Evolutionary conservation across 2,329 filamentous ascomycete species (phyloP).

Genomic region (Canariomyces notabilis): DNA sequence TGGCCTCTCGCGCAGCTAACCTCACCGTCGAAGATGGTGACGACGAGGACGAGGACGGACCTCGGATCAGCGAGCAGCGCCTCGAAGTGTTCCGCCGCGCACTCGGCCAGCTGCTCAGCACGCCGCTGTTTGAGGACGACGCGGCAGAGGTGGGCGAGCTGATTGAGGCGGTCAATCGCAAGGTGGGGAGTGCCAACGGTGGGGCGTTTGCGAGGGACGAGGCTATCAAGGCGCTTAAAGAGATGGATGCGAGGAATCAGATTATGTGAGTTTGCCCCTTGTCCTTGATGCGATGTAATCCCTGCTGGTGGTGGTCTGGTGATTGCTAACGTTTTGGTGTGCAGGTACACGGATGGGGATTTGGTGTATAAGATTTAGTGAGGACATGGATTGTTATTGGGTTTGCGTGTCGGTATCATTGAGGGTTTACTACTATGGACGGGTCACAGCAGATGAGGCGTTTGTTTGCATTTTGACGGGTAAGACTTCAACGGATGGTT

Average conservation of each 20-base stretch:
- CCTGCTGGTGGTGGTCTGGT: too few relatives aligned
- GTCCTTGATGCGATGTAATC: conserved; percentile 1
- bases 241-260: conserved; percentile 78
- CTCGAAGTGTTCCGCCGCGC: conserved; percentile 71
- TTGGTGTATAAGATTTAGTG: conserved; percentile 63
- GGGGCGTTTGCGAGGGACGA: conserved; percentile 66
- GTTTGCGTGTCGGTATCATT: background rate
- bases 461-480: background rate
- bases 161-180: conserved; percentile 72
- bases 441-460: background rate
- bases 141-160: conserved; percentile 70
- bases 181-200: conserved; percentile 49
- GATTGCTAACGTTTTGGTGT: conserved; percentile 19
- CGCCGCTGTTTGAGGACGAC: conserved; percentile 81
- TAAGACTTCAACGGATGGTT: background rate
- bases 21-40: conserved; percentile 33
- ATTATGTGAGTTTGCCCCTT: conserved; percentile 68
- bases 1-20: conserved; percentile 37
- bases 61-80: conserved; percentile 58
- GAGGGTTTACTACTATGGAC: background rate
- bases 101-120: conserved; percentile 77
- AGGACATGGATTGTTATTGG: conserved; percentile 2
- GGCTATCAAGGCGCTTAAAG: conserved; percentile 69
- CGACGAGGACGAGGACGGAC: conserved; percentile 27
- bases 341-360: conserved; percentile 58